These are phyloP conservation scores for Firmiana major DNA, from an alignment of 345 rosid genomes.

Conservation along the genomic window DNA sequence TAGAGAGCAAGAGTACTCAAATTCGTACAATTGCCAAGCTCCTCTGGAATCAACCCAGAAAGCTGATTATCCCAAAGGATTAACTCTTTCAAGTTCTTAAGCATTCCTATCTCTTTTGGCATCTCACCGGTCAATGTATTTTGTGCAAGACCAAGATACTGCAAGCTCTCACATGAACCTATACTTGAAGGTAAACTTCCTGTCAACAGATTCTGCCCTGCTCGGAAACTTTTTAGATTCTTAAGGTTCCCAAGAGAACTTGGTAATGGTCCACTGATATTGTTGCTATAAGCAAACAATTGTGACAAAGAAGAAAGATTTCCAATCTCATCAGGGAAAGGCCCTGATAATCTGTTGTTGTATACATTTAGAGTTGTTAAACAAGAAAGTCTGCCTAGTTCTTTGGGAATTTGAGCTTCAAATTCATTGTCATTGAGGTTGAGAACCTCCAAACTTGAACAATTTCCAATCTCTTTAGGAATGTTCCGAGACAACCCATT, in stretches of 20 bases:
- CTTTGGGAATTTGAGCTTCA: constrained; percentile 55
- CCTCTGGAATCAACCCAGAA: constrained; percentile 65
- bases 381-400: constrained; percentile 43
- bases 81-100: constrained; percentile 49
- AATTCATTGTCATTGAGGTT: constrained; percentile 57
- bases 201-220: constrained; percentile 82
- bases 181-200: constrained; percentile 76
- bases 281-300: constrained; percentile 65
- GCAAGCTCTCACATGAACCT: constrained; percentile 60
- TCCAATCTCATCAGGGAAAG: constrained; percentile 69
- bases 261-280: constrained; percentile 66
- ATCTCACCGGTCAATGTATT: constrained; percentile 55
- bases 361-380: constrained; percentile 51
- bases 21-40: constrained; percentile 66
- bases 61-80: constrained; percentile 75
- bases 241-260: constrained; percentile 61
- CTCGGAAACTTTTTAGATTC: constrained; percentile 53
- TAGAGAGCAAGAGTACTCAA: constrained; percentile 67
- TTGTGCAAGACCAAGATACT: constrained; percentile 84
- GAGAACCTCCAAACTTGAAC: constrained; percentile 54
- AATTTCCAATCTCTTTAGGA: constrained; percentile 61
- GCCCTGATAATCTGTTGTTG: constrained; percentile 76
- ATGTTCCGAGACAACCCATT: constrained; percentile 53
- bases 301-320: constrained; percentile 52
- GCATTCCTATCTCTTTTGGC: constrained; percentile 73